Percentiles rank a stretch among this genome's conserved stretches.
phyloP scores from a whole-genome alignment of 352 stramenopile species.

The Phytopythium montanum region DNA sequence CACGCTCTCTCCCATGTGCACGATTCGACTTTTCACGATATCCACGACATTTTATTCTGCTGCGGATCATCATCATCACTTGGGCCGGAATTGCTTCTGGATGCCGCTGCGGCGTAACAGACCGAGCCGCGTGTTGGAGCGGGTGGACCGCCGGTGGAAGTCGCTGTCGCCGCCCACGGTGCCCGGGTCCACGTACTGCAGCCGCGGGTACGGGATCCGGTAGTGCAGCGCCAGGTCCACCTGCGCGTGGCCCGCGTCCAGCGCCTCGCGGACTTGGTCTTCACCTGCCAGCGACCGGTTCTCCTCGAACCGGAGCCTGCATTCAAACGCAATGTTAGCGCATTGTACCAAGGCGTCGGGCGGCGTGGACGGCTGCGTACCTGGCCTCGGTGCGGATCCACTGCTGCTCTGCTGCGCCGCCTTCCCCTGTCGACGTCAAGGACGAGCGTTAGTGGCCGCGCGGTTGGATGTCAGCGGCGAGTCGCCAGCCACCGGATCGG shows the following conservation, averaged over 20 bases:
- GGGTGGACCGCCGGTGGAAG: slow-evolving; percentile 56
- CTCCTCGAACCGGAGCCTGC: slow-evolving; percentile 62
- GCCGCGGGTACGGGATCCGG: slow-evolving; percentile 80
- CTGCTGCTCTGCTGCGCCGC: slow-evolving; percentile 40
- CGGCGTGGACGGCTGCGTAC: slow-evolving; percentile 13
- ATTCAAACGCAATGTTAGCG: not conserved
- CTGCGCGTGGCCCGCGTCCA: slow-evolving; percentile 59
- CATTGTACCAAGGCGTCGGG: not conserved
- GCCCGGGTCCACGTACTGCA: slow-evolving; percentile 71
- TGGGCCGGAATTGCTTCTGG: slow-evolving; percentile 42
- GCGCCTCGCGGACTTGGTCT: slow-evolving; percentile 36
- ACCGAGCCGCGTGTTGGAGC: slow-evolving; percentile 44
- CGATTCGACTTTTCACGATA: too few relatives aligned
- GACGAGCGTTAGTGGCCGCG: slow-evolving; percentile 2
- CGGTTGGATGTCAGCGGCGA: not conserved
- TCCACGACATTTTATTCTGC: too few relatives aligned
- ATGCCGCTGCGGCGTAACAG: slow-evolving; percentile 39
- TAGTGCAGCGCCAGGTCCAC: slow-evolving; percentile 82
- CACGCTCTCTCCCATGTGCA: too few relatives aligned
- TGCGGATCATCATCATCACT: not conserved
- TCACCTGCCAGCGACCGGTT: slow-evolving; percentile 33
- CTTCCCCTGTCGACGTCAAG: slow-evolving; percentile 44
- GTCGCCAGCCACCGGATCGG: not conserved
- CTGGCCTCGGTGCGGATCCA: slow-evolving; percentile 72
- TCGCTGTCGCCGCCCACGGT: slow-evolving; percentile 73